Conservation (phyloP, 2,329 filamentous ascomycete species). For the Stagonosporopsis tanaceti region DNA sequence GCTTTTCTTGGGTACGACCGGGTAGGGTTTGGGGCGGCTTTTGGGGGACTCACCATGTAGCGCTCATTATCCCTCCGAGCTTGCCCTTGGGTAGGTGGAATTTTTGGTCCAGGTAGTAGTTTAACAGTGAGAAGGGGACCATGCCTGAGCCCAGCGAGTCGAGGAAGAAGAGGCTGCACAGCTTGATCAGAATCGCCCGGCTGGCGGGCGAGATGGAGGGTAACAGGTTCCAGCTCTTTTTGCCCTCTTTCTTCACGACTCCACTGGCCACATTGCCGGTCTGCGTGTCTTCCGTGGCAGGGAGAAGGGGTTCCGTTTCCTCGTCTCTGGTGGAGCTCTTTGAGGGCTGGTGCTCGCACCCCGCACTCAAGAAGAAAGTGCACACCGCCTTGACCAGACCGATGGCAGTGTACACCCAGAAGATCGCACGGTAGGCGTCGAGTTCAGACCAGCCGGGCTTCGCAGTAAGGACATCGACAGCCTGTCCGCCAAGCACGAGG, state of each 20-base stretch:
- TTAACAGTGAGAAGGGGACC: conserved; percentile 58
- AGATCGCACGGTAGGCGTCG: conserved; percentile 52
- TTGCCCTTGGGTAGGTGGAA: conserved; percentile 62
- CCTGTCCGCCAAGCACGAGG: conserved; percentile 46
- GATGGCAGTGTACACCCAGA: conserved; percentile 54
- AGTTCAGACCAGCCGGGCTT: conserved; percentile 47
- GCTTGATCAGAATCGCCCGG: conserved; percentile 62
- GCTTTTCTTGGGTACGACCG: background rate
- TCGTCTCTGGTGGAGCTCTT: background rate
- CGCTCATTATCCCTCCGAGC: conserved; percentile 63
- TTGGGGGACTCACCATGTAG: conserved; percentile 44
- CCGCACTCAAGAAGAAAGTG: conserved; percentile 49
- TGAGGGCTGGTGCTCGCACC: conserved; percentile 45
- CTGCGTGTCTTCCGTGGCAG: conserved; percentile 11
- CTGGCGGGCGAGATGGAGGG: conserved; percentile 67
- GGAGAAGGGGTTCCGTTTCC: conserved; percentile 36
- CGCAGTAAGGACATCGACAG: conserved; percentile 44
- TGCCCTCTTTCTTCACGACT: background rate
- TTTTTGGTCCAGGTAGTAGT: conserved; percentile 67
- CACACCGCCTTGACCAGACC: conserved; percentile 51
- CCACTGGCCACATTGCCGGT: background rate
- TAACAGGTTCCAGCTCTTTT: conserved; percentile 47
- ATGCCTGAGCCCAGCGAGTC: conserved; percentile 77
- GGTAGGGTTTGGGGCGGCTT: too few relatives aligned
- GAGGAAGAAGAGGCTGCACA: conserved; percentile 72